Percentiles rank a stretch among this genome's conserved stretches.
These are phyloP conservation scores for Kluyveromyces siamensis DNA, from an alignment of 805 yeast genomes.

Conservation along the genomic window DNA sequence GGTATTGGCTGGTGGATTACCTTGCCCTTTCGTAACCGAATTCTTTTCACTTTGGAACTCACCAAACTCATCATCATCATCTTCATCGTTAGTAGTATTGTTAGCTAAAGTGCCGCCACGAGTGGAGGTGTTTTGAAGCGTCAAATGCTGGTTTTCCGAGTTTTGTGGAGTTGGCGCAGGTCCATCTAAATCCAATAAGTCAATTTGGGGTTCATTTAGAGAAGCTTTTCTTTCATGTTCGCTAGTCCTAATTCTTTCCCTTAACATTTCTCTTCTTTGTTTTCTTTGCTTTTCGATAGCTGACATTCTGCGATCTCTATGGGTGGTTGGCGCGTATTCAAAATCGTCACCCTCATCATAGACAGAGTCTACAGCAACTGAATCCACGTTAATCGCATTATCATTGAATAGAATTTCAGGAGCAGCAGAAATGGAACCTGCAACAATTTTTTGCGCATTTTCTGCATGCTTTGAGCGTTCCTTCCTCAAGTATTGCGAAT, in stretches of 20 bases:
- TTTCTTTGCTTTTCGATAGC: slow-evolving; percentile 28
- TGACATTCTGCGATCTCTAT: slow-evolving; percentile 17
- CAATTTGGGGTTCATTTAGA: slow-evolving; percentile 16
- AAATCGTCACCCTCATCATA: slow-evolving; percentile 13
- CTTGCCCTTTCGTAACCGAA: slow-evolving; percentile 1
- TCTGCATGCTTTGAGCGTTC: slow-evolving; percentile 24
- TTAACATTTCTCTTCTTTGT: slow-evolving; percentile 29
- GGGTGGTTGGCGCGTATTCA: slow-evolving; percentile 9
- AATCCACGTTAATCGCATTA: slow-evolving; percentile 12
- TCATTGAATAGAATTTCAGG: slow-evolving; percentile 13
- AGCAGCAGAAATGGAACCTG: slow-evolving; percentile 6
- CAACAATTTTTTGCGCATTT: slow-evolving; percentile 24
- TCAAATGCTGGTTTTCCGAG: background rate
- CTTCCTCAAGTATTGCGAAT: slow-evolving; percentile 21
- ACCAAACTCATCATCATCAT: slow-evolving; percentile 30
- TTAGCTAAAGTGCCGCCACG: slow-evolving; percentile 1
- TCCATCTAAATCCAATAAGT: slow-evolving; percentile 25
- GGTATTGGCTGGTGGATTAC: background rate
- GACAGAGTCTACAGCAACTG: slow-evolving; percentile 7
- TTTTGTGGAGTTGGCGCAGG: background rate
- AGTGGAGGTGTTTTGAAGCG: background rate
- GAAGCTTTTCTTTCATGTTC: slow-evolving; percentile 26
- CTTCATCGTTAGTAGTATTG: slow-evolving; percentile 9
- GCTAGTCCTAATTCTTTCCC: slow-evolving; percentile 26
- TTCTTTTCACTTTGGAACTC: slow-evolving; percentile 27